These are phyloP conservation scores for Oryza longistaminata DNA, from an alignment of 176 grass and related monocot species.

Conservation along the genomic window DNA sequence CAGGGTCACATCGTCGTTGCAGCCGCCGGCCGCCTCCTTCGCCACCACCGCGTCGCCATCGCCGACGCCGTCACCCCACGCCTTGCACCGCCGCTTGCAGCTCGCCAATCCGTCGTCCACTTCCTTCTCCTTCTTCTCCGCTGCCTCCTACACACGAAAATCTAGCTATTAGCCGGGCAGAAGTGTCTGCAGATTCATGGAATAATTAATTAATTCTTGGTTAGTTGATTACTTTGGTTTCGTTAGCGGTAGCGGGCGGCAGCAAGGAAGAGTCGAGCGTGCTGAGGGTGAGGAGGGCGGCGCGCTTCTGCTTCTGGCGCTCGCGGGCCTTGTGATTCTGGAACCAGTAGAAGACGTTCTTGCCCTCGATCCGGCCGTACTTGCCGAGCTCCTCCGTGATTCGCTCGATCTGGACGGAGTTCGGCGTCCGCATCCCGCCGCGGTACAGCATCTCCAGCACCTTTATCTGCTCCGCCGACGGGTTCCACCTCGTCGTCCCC, in stretches of 20 bases:
- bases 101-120: constrained; percentile 3
- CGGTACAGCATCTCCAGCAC: constrained; percentile 80
- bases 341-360: constrained; percentile 99
- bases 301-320: constrained; percentile 95
- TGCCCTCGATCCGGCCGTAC: constrained; percentile 83
- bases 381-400: constrained; percentile 79
- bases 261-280: constrained; percentile 26
- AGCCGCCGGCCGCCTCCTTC: constrained; percentile 20
- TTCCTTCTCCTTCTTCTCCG: constrained; percentile 26
- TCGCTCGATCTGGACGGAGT: constrained; percentile 77
- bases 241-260: not conserved
- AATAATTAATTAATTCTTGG: too few species aligned
- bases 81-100: constrained; percentile 56
- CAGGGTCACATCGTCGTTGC: constrained; percentile 44
- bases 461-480: constrained; percentile 83
- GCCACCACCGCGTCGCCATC: not conserved
- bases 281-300: constrained; percentile 68
- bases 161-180: too few species aligned
- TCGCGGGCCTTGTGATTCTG: constrained; percentile 98
- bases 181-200: not conserved
- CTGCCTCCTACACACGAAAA: too few species aligned
- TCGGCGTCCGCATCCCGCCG: constrained; percentile 84
- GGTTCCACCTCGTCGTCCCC: constrained; percentile 84
- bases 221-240: constrained; percentile 50
- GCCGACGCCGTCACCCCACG: constrained; percentile 15